These are phyloP conservation scores for Leishmania amazonensis DNA, from an alignment of 208 protist genomes.

Conservation along the genomic window DNA sequence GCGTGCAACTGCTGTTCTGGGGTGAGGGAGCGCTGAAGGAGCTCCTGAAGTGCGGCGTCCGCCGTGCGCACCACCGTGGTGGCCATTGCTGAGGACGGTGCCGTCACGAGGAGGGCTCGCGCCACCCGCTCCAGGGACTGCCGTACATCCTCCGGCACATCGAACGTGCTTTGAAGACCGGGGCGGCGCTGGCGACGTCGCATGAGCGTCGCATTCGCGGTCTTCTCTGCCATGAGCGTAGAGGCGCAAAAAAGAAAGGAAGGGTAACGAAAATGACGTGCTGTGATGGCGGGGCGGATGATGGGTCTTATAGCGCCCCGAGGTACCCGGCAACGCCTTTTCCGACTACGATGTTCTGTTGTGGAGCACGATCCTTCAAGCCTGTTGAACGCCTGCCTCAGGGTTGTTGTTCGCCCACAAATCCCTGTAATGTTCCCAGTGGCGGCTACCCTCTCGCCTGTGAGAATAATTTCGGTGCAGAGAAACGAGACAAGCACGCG, in stretches of 20 bases:
- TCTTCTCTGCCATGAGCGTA: slow-evolving; percentile 7
- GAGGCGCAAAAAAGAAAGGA: neutral
- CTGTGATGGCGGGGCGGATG: neutral
- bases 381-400: neutral
- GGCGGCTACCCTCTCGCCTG: neutral
- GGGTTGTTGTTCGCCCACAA: neutral
- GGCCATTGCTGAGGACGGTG: neutral
- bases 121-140: slow-evolving; percentile 20
- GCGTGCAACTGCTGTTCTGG: slow-evolving; percentile 72
- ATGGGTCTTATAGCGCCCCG: neutral
- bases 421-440: neutral
- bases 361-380: neutral
- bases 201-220: slow-evolving; percentile 26
- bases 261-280: slow-evolving; percentile 16
- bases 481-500: neutral
- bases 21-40: slow-evolving; percentile 46
- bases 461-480: neutral
- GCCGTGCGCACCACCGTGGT: slow-evolving; percentile 37
- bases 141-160: slow-evolving; percentile 32
- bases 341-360: neutral
- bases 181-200: slow-evolving; percentile 47
- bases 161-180: slow-evolving; percentile 40
- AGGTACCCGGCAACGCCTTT: neutral
- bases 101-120: slow-evolving; percentile 1
- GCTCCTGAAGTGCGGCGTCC: slow-evolving; percentile 40